A percentile compares a stretch with the other conserved stretches of the same genome.
Conservation (phyloP, 2,329 filamentous ascomycete genomes). For the Pezicula rhizophila region DNA sequence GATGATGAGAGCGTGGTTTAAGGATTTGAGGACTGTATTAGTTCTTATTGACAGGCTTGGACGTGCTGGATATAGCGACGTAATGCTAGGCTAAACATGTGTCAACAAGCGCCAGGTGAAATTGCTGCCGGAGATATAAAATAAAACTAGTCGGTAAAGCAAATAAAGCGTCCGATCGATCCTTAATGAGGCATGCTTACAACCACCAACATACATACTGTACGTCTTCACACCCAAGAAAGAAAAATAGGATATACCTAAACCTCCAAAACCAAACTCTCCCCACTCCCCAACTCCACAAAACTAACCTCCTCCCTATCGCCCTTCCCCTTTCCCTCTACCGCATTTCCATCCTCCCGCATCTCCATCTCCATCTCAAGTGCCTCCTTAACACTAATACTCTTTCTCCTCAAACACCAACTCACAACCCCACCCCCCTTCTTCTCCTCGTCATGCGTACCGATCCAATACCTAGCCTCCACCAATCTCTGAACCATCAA, state of each 20-base stretch:
- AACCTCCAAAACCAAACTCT: constrained; percentile 41
- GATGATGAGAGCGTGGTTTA: not conserved
- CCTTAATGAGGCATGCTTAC: too few species aligned
- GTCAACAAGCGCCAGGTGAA: too few species aligned
- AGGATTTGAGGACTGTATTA: not conserved
- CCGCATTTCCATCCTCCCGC: constrained; percentile 19
- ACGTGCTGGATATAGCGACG: not conserved
- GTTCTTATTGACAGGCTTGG: not conserved
- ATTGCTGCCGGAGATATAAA: too few species aligned
- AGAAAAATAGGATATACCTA: too few species aligned
- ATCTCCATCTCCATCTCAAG: constrained; percentile 30
- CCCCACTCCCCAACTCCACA: constrained; percentile 48
- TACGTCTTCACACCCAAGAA: too few species aligned
- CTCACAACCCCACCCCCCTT: constrained; percentile 51
- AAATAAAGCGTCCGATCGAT: too few species aligned
- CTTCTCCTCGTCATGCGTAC: constrained; percentile 61
- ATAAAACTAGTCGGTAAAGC: too few species aligned
- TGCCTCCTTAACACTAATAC: constrained; percentile 38
- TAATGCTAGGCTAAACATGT: too few species aligned
- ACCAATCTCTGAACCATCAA: constrained; percentile 46
- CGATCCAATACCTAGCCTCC: constrained; percentile 56
- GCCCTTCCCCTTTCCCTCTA: constrained; percentile 11
- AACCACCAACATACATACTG: too few species aligned
- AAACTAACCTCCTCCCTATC: constrained; percentile 43
- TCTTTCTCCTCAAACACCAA: constrained; percentile 39